Conservation (phyloP, 2,329 filamentous ascomycete genomes). For the Hypomyces rosellus region DNA sequence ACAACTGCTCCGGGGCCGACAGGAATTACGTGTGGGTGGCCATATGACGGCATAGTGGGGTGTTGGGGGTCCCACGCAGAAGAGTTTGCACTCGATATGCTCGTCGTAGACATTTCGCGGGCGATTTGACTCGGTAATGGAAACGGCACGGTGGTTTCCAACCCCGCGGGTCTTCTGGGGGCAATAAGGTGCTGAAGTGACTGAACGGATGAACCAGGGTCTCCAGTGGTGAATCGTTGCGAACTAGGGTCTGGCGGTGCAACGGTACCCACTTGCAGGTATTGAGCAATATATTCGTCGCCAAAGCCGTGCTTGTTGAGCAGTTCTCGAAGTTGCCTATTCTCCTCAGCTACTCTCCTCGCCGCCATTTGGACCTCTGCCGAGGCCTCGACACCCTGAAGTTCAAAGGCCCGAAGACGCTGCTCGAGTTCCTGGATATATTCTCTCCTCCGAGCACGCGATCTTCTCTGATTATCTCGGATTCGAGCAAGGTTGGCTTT, state of each 20-base stretch:
- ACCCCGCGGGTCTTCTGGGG: conserved; percentile 27
- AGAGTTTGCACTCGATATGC: conserved; percentile 26
- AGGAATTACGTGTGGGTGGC: conserved; percentile 16
- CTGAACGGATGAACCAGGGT: conserved; percentile 22
- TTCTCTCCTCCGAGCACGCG: conserved; percentile 66
- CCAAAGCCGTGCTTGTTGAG: conserved; percentile 51
- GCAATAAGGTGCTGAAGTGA: conserved; percentile 32
- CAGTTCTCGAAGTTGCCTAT: conserved; percentile 55
- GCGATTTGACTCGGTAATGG: conserved; percentile 25
- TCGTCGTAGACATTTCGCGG: conserved; percentile 27
- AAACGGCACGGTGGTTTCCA: conserved; percentile 23
- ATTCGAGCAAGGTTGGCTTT: conserved; percentile 48
- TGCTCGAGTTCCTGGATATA: conserved; percentile 65
- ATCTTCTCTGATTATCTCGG: conserved; percentile 70
- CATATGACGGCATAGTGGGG: conserved; percentile 20
- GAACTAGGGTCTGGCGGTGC: conserved; percentile 13
- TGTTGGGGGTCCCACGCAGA: conserved; percentile 28
- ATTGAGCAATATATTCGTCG: conserved; percentile 47
- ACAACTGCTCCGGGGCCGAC: neutral
- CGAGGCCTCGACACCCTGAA: conserved; percentile 60
- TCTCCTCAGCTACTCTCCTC: conserved; percentile 62
- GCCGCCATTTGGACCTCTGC: conserved; percentile 67
- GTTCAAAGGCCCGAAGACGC: conserved; percentile 54
- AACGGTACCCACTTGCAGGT: conserved; percentile 22
- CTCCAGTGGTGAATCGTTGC: conserved; percentile 16